Base-by-base conservation (phyloP, 78 protist species). In the Dictyostelium citrinum region DNA sequence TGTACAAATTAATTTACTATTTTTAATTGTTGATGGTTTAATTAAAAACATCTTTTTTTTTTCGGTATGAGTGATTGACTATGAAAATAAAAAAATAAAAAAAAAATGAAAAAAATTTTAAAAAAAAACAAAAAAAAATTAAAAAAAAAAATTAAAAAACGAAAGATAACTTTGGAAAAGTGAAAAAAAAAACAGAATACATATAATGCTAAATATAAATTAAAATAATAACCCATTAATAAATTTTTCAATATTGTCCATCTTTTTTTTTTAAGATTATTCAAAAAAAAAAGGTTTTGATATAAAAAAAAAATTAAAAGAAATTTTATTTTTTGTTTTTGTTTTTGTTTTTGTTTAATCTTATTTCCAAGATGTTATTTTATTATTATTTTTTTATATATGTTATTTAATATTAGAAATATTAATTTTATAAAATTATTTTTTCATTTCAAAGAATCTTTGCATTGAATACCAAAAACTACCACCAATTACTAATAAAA, bases 391-490 rank as follows among this genome's bases (percentile, higher is more conserved):
- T 1, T 31, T 24, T 60, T 11, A 33, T 61, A 17, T 31, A 33
- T 80, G 8, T 29, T 80, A 39, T n/a, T n/a, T n/a, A n/a, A n/a
- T n/a, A n/a, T n/a, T n/a, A n/a, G n/a, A n/a, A n/a, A n/a, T 11
- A 51, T 64, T 80, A 11, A 39, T 80, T 81, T 45, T 76, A 22
- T 20, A 55, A 55, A 55, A 24, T 78, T 88, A 78, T 78, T 83
- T 91, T 46, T 58, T 76, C 96, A 95, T 95, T 74, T 95, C 96
- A 27, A 43, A 22, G 58, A 61, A 68, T 49, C 97, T 83, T n/a
- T 96, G 83, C 46, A 22, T 33, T n/a, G 97, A 80, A 82, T 97
- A 97, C 70, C 81, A 97, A 35, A 78, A 77, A 27, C 97, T 90
- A 8, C 98, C 98, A 12, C 82, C 91, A 45, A 97, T 95, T 7